Conservation (phyloP, 768 basidiomycete genomes). For the Auricularia sp. region DNA sequence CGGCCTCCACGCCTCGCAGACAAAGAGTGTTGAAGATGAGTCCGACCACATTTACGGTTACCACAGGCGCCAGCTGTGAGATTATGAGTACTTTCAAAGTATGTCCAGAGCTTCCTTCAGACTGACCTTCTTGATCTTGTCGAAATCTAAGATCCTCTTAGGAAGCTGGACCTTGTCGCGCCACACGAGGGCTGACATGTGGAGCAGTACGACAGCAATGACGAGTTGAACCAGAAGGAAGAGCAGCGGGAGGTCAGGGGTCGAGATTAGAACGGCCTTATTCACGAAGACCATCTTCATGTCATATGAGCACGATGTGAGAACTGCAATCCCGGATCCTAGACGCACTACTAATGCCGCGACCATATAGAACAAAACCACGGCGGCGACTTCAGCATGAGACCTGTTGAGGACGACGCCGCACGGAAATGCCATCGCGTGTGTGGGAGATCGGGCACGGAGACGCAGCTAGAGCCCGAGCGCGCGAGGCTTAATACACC, state of each 20-base stretch:
- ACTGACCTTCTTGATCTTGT: conserved; percentile 24
- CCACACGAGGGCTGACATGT: conserved; percentile 38
- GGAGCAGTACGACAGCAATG: conserved; percentile 57
- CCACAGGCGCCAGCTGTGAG: conserved; percentile 42
- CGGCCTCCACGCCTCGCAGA: conserved; percentile 66
- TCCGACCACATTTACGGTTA: conserved; percentile 61
- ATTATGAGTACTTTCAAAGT: not conserved
- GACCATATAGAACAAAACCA: conserved; percentile 70
- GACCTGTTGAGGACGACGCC: conserved; percentile 3
- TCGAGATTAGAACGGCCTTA: conserved; percentile 60
- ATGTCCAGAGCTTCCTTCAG: not conserved
- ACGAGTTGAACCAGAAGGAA: conserved; percentile 61
- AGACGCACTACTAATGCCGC: conserved; percentile 59
- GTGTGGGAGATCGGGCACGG: not conserved
- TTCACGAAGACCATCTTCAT: conserved; percentile 49
- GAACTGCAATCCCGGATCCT: conserved; percentile 3
- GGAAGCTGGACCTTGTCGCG: conserved; percentile 44
- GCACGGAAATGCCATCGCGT: not conserved
- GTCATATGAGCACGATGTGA: not conserved
- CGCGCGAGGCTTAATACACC: too few species aligned
- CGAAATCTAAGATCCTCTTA: conserved; percentile 36
- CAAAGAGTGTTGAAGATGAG: conserved; percentile 74
- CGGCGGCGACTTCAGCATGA: conserved; percentile 42
- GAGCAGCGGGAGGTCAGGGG: conserved; percentile 55
- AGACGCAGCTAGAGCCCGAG: not conserved